Conservation (phyloP, 1,139 yeast species). For the Geotrichum fermentans region DNA sequence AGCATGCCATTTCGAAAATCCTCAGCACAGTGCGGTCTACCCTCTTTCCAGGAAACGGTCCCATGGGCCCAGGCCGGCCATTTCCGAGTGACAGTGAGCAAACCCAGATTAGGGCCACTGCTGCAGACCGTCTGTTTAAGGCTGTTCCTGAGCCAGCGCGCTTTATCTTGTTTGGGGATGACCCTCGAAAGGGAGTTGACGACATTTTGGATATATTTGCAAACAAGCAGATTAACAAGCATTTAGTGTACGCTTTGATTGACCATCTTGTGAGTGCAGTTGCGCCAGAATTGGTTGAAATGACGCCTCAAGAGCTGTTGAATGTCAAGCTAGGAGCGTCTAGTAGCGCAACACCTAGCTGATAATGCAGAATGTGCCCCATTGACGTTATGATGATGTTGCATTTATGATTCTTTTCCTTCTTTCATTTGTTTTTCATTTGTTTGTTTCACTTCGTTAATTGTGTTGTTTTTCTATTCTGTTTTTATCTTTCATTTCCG, state of each 20-base stretch:
- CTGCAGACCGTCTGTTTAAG: slow-evolving; percentile 24
- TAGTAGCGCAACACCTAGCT: neutral
- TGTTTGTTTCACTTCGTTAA: neutral
- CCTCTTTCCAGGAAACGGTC: slow-evolving; percentile 40
- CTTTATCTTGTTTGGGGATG: slow-evolving; percentile 27
- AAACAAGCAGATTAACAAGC: slow-evolving; percentile 41
- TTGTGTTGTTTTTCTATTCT: too few species aligned
- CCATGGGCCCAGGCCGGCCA: slow-evolving; percentile 42
- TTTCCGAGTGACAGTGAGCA: slow-evolving; percentile 32
- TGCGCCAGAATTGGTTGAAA: slow-evolving; percentile 42
- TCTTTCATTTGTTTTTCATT: neutral
- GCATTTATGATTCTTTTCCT: neutral
- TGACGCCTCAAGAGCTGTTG: slow-evolving; percentile 39
- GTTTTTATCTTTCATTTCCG: too few species aligned
- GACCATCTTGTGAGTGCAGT: slow-evolving; percentile 39
- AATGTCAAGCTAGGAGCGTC: slow-evolving; percentile 7
- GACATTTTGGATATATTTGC: slow-evolving; percentile 38
- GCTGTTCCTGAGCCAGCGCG: slow-evolving; percentile 24
- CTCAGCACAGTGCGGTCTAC: slow-evolving; percentile 34
- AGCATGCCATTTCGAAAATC: slow-evolving; percentile 27
- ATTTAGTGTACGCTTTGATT: slow-evolving; percentile 39
- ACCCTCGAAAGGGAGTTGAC: slow-evolving; percentile 32
- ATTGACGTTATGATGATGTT: too few species aligned
- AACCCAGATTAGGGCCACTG: slow-evolving; percentile 23
- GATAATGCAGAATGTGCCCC: neutral